Conservation (phyloP, 495 filamentous ascomycete species). For the Achaetomiella virescens region DNA sequence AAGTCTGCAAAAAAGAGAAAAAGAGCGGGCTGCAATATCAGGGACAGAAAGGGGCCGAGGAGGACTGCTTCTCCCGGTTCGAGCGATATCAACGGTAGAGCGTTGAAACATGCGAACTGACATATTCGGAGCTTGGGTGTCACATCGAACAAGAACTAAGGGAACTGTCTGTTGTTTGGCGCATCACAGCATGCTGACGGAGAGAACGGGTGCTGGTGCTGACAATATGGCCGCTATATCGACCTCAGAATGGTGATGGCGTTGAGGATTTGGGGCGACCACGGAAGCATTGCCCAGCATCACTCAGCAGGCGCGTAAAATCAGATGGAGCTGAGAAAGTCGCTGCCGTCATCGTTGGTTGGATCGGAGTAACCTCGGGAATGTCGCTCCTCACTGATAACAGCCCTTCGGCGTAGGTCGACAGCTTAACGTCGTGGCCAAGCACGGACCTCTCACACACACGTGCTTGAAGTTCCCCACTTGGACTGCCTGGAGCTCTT, state of each 20-base stretch:
- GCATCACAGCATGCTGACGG: neutral
- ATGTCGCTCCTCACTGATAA: neutral
- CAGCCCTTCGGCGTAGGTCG: neutral
- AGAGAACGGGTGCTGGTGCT: neutral
- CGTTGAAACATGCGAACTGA: conserved; percentile 25
- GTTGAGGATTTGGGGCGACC: neutral
- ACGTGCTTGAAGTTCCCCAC: conserved; percentile 12
- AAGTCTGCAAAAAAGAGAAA: conserved; percentile 33
- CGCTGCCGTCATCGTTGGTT: conserved; percentile 1
- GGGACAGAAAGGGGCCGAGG: conserved; percentile 9
- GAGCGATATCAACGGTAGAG: conserved; percentile 29
- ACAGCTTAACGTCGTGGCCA: neutral
- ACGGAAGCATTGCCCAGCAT: neutral
- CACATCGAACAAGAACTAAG: conserved; percentile 18
- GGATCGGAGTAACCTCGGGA: conserved; percentile 11
- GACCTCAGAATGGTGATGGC: neutral
- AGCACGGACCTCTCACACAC: neutral
- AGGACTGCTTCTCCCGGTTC: conserved; percentile 25
- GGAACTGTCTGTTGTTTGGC: neutral
- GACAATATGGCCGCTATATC: neutral
- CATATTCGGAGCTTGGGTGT: conserved; percentile 27
- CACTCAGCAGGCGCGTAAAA: neutral
- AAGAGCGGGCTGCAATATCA: conserved; percentile 14
- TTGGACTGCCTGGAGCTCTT: conserved; percentile 11
- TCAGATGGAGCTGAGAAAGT: neutral